Evolutionary conservation across 1,139 yeast species (phyloP), one percentile per base, ranked within the genome.

Genomic region (Wickerhamomyces sp.): DNA sequence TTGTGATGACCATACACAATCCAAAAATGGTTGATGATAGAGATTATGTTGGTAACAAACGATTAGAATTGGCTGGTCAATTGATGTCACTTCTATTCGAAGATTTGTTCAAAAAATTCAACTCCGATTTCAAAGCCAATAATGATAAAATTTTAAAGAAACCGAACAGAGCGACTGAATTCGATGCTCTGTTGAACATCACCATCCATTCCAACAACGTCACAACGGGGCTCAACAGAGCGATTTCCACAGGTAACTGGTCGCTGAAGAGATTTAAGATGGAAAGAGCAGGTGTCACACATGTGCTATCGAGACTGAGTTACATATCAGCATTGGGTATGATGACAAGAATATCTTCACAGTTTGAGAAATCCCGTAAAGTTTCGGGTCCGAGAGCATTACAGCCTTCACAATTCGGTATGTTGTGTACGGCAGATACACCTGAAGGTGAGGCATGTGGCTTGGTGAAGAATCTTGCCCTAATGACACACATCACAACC

Each of bases 401-500:
- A 48, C 99, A 91, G 60, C 98, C 99, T 11, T 93, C 98, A 2
- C 98, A 91, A 62, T 91, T 91, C 60, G 98, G 98, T 56, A 91
- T 91, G 97, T 70, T 91, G 44, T 91, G 99, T 71, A 88, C 98
- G 7, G 86, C 97, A 0, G 99, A 91, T 73, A 91, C 99, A 0
- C 99, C 99, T 3, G 99, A 91, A 73, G 99, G 99, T 70, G 99
- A 93, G 61, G 98, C 99, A 1, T 91, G 99, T 77, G 99, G 99
- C 54, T 73, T 91, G 59, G 98, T 91, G 23, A 91, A 91, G 61
- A 91, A 91, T 56, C 69, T 91, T 59, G 98, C 98, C 2, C 71
- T 91, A 37, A 91, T 91, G 99, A 91, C 99, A 13, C 99, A 91
- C 62, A 93, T 91, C 54, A 91, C 99, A 9, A 89, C 98, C 4